Percentiles rank a stretch among this genome's conserved stretches.
Conservation (phyloP, 257 asterid genomes). For the Linaria vulgaris region DNA sequence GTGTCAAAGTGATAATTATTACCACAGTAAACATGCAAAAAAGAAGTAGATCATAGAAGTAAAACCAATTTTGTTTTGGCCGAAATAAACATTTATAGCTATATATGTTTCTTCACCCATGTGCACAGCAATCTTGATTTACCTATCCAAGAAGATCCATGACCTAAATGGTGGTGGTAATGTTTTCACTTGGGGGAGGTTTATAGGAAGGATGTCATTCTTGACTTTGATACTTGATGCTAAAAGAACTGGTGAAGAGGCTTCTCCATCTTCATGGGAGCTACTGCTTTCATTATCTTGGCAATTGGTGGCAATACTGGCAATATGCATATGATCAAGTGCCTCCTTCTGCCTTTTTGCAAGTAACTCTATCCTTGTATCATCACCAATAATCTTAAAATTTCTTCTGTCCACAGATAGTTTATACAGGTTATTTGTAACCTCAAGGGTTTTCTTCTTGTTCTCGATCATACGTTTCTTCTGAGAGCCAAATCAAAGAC, state of each 20-base stretch:
- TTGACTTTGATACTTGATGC: constrained; percentile 91
- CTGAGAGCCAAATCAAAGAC: constrained; percentile 44
- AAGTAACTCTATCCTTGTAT: constrained; percentile 59
- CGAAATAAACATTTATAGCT: constrained; percentile 12
- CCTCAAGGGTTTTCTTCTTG: constrained; percentile 52
- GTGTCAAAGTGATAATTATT: neutral
- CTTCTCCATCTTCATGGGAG: constrained; percentile 82
- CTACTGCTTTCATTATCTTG: constrained; percentile 68
- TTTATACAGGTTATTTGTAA: constrained; percentile 46
- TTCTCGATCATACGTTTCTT: constrained; percentile 72
- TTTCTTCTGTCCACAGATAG: constrained; percentile 63
- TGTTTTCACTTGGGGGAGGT: constrained; percentile 64
- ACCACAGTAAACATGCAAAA: neutral
- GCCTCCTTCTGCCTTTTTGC: constrained; percentile 92
- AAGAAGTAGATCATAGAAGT: constrained; percentile 7
- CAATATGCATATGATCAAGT: constrained; percentile 73
- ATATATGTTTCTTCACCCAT: neutral
- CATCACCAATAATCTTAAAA: constrained; percentile 40
- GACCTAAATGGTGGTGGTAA: constrained; percentile 80
- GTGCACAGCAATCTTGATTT: constrained; percentile 30
- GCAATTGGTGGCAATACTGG: constrained; percentile 58
- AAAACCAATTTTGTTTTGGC: neutral
- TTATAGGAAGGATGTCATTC: constrained; percentile 84
- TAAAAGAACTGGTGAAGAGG: constrained; percentile 76
- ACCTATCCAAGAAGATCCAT: constrained; percentile 92